These are phyloP conservation scores for Lindgomyces ingoldianus DNA, from an alignment of 495 filamentous ascomycete species.

Conservation along the genomic window DNA sequence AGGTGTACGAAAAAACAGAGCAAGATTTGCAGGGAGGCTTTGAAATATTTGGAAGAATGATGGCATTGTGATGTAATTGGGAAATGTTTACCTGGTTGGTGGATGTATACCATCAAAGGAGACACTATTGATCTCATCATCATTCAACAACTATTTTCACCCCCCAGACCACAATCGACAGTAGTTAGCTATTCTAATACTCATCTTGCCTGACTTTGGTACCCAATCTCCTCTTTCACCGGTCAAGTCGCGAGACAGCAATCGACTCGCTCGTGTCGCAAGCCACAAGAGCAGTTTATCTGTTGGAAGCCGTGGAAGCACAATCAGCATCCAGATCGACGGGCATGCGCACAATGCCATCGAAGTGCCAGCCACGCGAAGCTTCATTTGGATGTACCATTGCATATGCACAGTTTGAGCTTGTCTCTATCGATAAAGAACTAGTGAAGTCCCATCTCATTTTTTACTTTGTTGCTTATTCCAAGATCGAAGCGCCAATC, in stretches of 20 bases:
- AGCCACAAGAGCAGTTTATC: constrained; percentile 20
- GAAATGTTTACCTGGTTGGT: too few species aligned
- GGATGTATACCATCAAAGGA: too few species aligned
- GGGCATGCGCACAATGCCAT: constrained; percentile 54
- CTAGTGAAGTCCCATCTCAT: constrained; percentile 73
- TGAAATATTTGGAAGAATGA: too few species aligned
- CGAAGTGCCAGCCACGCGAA: constrained; percentile 71
- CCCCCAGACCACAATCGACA: neutral
- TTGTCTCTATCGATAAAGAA: constrained; percentile 66
- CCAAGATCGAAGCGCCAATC: constrained; percentile 70
- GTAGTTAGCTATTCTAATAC: too few species aligned
- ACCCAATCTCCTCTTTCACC: constrained; percentile 42
- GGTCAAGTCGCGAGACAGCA: constrained; percentile 42
- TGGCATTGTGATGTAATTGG: too few species aligned
- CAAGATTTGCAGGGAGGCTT: too few species aligned
- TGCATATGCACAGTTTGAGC: constrained; percentile 75
- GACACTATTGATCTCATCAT: too few species aligned
- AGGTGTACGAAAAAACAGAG: too few species aligned
- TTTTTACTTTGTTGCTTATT: constrained; percentile 75
- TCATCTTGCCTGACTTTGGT: neutral
- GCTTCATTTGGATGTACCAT: constrained; percentile 65
- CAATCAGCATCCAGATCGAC: constrained; percentile 54
- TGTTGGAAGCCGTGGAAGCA: constrained; percentile 36
- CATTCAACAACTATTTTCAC: neutral
- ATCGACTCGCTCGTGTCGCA: constrained; percentile 37